phyloP scores from a whole-genome alignment of 2,329 filamentous ascomycete genomes.

The Alternaria sp. region DNA sequence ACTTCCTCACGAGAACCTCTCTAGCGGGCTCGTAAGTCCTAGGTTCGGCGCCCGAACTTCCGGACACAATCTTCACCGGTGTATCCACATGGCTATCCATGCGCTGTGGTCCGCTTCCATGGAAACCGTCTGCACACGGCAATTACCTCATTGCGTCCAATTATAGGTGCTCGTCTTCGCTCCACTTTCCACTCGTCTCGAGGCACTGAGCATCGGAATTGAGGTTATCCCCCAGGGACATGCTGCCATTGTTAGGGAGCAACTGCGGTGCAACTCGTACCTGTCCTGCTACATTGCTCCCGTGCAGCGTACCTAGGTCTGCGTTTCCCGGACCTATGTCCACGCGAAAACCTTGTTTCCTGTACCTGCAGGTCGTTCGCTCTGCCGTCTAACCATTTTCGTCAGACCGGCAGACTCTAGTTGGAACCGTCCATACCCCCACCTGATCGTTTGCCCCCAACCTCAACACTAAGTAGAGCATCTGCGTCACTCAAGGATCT shows the following conservation, averaged over 20 bases:
- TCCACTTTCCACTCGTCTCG: constrained; percentile 2
- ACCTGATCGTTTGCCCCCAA: constrained; percentile 5
- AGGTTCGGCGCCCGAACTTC: constrained; percentile 4
- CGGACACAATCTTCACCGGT: constrained; percentile 16
- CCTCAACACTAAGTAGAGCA: constrained; percentile 1
- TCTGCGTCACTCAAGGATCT: background rate
- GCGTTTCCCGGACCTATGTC: background rate
- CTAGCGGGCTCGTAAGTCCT: background rate
- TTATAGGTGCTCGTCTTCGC: constrained; percentile 5
- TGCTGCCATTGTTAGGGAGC: background rate
- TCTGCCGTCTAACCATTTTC: constrained; percentile 3
- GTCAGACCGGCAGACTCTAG: background rate
- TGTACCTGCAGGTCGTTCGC: constrained; percentile 17
- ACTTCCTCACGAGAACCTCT: constrained; percentile 4
- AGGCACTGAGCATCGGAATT: background rate
- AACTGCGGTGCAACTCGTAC: background rate
- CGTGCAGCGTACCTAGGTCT: background rate
- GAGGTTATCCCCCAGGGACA: background rate
- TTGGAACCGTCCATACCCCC: constrained; percentile 1
- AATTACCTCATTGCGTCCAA: constrained; percentile 6
- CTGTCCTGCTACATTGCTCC: background rate
- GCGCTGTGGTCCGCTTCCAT: constrained; percentile 5
- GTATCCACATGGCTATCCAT: constrained; percentile 19
- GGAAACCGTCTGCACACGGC: constrained; percentile 3
- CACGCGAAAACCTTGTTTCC: constrained; percentile 7